phyloP scores from a whole-genome alignment of 495 filamentous ascomycete species.

The Immersiella caudata region DNA sequence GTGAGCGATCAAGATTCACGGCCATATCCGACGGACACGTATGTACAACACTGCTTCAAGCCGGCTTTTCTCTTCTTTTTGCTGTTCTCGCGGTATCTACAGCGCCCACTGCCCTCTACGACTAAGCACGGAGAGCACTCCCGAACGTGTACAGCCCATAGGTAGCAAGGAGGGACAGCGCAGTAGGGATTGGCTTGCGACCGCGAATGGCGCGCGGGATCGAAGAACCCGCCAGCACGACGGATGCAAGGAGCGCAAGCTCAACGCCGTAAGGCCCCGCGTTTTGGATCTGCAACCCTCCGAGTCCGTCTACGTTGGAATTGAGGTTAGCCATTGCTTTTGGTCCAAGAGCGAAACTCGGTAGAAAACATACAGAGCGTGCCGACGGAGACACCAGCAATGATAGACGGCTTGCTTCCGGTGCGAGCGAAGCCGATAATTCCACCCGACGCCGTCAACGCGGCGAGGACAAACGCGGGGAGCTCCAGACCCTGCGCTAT shows the following conservation, averaged over 20 bases:
- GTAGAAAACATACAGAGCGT: conserved; percentile 48
- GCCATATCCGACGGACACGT: background rate
- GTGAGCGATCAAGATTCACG: background rate
- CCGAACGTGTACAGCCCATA: conserved; percentile 65
- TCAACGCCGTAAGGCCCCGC: conserved; percentile 73
- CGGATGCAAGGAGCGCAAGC: conserved; percentile 74
- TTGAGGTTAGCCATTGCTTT: background rate
- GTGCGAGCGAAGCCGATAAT: conserved; percentile 80
- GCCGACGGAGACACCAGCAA: conserved; percentile 81
- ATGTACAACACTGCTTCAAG: conserved; percentile 1
- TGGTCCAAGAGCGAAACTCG: background rate
- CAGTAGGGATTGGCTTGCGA: conserved; percentile 74
- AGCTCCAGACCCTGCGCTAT: conserved; percentile 38
- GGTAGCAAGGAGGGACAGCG: conserved; percentile 65
- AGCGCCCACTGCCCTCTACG: conserved; percentile 30
- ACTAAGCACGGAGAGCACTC: conserved; percentile 47
- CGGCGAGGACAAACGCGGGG: conserved; percentile 71
- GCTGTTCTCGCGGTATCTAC: conserved; percentile 10
- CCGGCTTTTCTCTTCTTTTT: conserved; percentile 6
- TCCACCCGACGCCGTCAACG: conserved; percentile 83
- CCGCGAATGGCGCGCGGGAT: conserved; percentile 82
- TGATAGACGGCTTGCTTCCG: conserved; percentile 81
- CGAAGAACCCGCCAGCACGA: conserved; percentile 77
- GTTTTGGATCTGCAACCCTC: conserved; percentile 68
- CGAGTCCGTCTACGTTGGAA: conserved; percentile 57